Evolutionary conservation across 176 grass and related monocot genomes (phyloP).

Genomic region (Leersia perrieri): DNA sequence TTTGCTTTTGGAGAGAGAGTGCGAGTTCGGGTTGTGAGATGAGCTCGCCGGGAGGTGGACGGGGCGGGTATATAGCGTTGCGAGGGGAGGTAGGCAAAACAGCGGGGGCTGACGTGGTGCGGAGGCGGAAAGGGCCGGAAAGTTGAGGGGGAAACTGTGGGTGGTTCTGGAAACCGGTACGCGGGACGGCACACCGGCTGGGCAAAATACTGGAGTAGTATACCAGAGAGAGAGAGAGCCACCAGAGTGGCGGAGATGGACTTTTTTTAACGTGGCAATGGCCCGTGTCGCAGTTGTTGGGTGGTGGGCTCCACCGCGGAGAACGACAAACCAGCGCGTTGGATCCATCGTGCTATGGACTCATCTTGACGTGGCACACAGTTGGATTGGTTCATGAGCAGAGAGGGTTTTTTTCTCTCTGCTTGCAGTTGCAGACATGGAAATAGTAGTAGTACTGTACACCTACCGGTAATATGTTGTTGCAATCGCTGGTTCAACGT

Average conservation of each 20-base stretch:
- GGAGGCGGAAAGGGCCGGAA: not conserved
- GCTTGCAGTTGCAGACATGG: no score
- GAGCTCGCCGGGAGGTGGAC: not conserved
- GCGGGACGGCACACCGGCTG: not conserved
- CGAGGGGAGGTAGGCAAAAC: not conserved
- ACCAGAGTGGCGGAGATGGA: not conserved
- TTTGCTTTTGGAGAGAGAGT: not conserved
- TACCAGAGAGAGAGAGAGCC: not conserved
- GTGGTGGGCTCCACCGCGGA: not conserved
- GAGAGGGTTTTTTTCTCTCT: no score
- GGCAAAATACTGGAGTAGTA: no score
- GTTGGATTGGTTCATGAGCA: not conserved
- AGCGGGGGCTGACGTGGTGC: constrained; percentile 17
- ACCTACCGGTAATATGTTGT: not conserved
- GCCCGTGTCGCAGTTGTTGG: not conserved
- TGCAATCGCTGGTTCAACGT: not conserved
- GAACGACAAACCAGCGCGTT: constrained; percentile 12
- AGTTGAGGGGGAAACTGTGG: not conserved
- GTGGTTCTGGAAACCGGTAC: constrained; percentile 19
- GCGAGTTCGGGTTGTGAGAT: not conserved
- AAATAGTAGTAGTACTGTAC: not conserved
- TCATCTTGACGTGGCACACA: constrained; percentile 26
- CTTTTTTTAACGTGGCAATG: not conserved
- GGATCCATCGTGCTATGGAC: not conserved
- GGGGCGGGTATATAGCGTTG: not conserved